These are phyloP conservation scores for Gelatoporia subvermispora DNA, from an alignment of 768 basidiomycete species.

Conservation along the genomic window DNA sequence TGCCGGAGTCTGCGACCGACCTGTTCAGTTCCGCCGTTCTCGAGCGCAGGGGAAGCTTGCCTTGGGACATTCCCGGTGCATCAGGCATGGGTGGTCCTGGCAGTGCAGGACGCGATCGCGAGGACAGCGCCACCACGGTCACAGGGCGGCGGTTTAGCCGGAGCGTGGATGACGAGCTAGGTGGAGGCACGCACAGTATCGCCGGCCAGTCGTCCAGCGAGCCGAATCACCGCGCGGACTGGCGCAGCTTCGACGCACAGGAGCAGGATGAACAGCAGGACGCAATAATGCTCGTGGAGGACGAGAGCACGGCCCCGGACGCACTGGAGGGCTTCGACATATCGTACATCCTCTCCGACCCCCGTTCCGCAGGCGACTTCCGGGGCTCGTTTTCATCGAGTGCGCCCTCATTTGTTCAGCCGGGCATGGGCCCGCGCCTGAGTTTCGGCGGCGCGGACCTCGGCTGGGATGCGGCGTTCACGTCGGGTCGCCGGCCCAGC, in stretches of 20 bases:
- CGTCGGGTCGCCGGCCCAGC: slow-evolving; percentile 26
- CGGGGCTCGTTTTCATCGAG: slow-evolving; percentile 24
- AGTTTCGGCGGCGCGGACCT: slow-evolving; percentile 12
- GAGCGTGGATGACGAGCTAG: slow-evolving; percentile 49
- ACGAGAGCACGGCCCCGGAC: background rate
- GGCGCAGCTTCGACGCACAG: slow-evolving; percentile 45
- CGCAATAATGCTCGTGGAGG: slow-evolving; percentile 7
- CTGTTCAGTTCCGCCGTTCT: background rate
- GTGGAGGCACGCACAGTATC: slow-evolving; percentile 3
- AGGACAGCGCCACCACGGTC: slow-evolving; percentile 54
- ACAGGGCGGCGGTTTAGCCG: slow-evolving; percentile 47
- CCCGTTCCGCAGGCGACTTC: slow-evolving; percentile 18
- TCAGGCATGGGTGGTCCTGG: slow-evolving; percentile 11
- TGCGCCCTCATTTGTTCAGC: slow-evolving; percentile 15
- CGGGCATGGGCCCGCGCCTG: slow-evolving; percentile 10
- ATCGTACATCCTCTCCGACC: slow-evolving; percentile 34
- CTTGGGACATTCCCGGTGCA: slow-evolving; percentile 53
- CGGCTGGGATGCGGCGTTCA: slow-evolving; percentile 11
- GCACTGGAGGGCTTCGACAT: slow-evolving; percentile 39
- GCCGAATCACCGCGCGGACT: slow-evolving; percentile 38
- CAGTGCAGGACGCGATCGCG: slow-evolving; percentile 39
- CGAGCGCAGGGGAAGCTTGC: slow-evolving; percentile 49
- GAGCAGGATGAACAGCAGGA: slow-evolving; percentile 16
- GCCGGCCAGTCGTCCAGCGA: slow-evolving; percentile 44
- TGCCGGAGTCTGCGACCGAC: no score